Conservation (phyloP, 2,329 filamentous ascomycete genomes). For the Pestalotiopsis sp. region DNA sequence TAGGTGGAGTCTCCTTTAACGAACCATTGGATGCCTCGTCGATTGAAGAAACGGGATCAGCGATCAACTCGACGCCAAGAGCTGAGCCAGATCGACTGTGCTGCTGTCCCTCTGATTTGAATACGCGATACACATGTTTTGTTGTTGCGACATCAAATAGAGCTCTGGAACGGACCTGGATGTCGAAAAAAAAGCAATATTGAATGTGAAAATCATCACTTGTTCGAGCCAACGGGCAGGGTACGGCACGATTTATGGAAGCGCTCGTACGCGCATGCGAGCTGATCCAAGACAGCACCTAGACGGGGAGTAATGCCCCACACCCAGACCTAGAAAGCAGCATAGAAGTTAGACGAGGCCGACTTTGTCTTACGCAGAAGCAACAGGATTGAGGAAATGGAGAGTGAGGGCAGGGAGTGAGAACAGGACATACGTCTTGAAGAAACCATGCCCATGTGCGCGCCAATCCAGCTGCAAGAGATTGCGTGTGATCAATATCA, state of each 20-base stretch:
- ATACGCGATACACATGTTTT: no score
- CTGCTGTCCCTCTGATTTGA: no score
- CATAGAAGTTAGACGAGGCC: background rate
- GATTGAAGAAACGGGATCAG: no score
- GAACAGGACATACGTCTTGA: background rate
- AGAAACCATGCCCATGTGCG: background rate
- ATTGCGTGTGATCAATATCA: background rate
- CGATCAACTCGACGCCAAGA: no score
- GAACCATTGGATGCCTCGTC: no score
- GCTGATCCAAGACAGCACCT: background rate
- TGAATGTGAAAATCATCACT: background rate
- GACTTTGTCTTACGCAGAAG: background rate
- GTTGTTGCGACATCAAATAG: no score
- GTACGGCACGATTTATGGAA: background rate
- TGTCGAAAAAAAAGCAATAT: no score
- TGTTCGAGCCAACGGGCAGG: background rate
- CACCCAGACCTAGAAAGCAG: background rate
- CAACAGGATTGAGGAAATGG: background rate
- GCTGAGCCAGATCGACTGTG: no score
- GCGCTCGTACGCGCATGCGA: background rate
- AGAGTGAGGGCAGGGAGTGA: background rate
- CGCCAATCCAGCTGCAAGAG: slow-evolving; percentile 1
- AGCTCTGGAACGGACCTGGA: no score
- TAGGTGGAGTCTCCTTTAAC: no score
- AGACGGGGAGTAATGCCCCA: background rate